Conservation (phyloP, 306 rosid genomes). For the Gynostemma pentaphyllum region DNA sequence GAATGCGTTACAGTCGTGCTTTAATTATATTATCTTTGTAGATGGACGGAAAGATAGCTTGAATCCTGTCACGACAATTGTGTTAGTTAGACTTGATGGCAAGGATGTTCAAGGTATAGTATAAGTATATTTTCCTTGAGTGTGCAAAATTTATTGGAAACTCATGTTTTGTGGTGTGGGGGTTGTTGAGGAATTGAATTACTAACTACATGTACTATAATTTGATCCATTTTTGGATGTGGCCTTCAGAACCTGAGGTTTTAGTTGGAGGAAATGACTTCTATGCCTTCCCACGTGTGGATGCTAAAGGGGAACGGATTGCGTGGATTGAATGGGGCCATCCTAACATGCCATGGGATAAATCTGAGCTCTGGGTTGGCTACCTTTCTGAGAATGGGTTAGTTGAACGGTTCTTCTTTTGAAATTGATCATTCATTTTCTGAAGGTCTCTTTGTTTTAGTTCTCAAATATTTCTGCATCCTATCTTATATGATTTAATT, state of each 20-base stretch:
- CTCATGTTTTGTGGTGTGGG: not conserved
- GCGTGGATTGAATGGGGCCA: constrained; percentile 97
- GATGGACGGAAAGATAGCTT: constrained; percentile 59
- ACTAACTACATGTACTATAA: not conserved
- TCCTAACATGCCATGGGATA: constrained; percentile 98
- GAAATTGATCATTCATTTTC: not conserved
- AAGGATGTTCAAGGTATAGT: constrained; percentile 61
- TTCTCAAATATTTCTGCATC: not conserved
- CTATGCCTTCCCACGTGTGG: constrained; percentile 92
- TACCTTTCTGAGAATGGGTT: constrained; percentile 85
- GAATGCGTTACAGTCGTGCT: not conserved
- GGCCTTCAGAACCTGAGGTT: constrained; percentile 55
- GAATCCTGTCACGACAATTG: constrained; percentile 59
- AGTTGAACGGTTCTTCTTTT: constrained; percentile 17
- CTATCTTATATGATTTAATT: not conserved
- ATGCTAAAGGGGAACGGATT: constrained; percentile 48
- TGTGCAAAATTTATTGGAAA: not conserved
- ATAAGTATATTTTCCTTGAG: constrained; percentile 8
- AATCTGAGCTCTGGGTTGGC: constrained; percentile 91
- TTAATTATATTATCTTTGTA: constrained; percentile 18
- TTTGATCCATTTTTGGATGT: not conserved
- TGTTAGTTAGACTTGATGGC: constrained; percentile 44
- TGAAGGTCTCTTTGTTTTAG: not conserved
- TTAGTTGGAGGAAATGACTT: constrained; percentile 71
- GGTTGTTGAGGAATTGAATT: not conserved